Evolutionary conservation across 2,329 filamentous ascomycete genomes (phyloP).

Genomic region (Colletotrichum lini): DNA sequence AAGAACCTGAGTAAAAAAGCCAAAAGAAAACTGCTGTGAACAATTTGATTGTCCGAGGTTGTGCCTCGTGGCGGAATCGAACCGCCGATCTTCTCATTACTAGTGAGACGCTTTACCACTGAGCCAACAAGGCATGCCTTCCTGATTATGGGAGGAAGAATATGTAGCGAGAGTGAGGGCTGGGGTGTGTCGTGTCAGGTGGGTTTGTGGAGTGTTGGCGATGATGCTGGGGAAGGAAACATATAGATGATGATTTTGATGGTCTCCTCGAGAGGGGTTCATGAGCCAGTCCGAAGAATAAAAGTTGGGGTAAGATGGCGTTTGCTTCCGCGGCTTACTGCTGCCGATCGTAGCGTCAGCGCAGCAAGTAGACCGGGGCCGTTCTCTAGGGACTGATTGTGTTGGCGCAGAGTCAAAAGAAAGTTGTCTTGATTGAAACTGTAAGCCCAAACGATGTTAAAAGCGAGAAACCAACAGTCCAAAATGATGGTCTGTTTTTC

Average conservation of each 20-base stretch:
- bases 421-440: no score
- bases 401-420: no score
- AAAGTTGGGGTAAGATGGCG: background rate
- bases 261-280: no score
- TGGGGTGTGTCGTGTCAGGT: background rate
- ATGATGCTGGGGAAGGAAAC: background rate
- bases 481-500: no score
- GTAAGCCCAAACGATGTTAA: no score
- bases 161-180: background rate
- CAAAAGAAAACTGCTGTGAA: background rate
- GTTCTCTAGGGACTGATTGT: no score
- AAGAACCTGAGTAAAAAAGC: background rate
- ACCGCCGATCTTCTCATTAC: constrained; percentile 45
- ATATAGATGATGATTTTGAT: background rate
- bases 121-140: constrained; percentile 42
- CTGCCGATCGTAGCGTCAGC: background rate
- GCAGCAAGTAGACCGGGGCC: background rate
- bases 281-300: background rate
- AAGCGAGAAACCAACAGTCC: no score
- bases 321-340: background rate
- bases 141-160: rapidly evolving
- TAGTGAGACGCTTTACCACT: constrained; percentile 45
- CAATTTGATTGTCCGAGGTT: background rate
- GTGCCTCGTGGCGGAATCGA: constrained; percentile 44
- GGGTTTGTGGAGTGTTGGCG: background rate